Evolutionary conservation across 805 yeast species (phyloP), one percentile per base, ranked within the genome.

Genomic region (Dipodascus geniculatus): DNA sequence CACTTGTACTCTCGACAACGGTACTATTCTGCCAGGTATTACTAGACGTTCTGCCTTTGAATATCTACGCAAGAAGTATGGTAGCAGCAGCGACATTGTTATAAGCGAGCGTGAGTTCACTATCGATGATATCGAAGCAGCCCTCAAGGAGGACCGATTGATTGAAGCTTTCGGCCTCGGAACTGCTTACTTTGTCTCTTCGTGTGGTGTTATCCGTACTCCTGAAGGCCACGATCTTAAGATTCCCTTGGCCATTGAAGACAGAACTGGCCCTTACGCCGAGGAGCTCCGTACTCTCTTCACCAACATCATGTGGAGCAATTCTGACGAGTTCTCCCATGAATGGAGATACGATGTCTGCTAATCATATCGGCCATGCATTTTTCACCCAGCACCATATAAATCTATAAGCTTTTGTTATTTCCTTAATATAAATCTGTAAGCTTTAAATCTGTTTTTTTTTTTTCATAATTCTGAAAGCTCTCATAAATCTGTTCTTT

Each of bases 111-210:
- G 78, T 56, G 67, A 65, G 55, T 75, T 71, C 68, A 74, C 80
- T 51, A 72, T 76, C 52, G 63, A 61, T 48, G 80, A 77, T 58
- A 73, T 77, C 50, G 65, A 66, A 56, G 71, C 73, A 56, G 71
- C 73, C 51, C 72, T 76, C 20, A 69, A 65, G 22, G 73, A 73
- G 63, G 77, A 77, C 48, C 69, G 74, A 59, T 70, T 77, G 61
- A 67, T 77, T 8, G 81, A 77, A 68, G 79, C 79, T 9, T 77
- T 77, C 57, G 78, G 78, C 51, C 63, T 78, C 48, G 81, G 81
- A 48, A 77, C 81, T 55, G 80, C 80, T 42, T 78, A 75, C 50
- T 69, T 77, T 62, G 77, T 77, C 22, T 69, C 80, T 19, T 78
- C 80, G 48, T 74, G 77, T 52, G 63, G 65, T 48, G 63, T 63